Base-by-base conservation (phyloP, 1,284 basidiomycete genomes). In the Termitomyces sp. region DNA sequence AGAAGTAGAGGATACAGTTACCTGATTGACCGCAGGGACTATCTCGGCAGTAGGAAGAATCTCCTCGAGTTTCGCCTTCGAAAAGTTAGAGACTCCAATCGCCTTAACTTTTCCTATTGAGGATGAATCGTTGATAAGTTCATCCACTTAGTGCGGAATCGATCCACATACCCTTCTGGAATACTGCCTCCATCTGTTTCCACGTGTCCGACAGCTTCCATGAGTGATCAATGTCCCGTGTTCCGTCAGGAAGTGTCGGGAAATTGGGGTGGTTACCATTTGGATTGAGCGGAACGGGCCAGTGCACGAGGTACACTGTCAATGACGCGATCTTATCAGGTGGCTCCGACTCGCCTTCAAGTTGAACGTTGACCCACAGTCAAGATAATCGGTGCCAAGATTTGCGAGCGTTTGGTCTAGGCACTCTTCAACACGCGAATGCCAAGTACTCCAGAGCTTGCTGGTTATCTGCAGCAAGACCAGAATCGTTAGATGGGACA, bases 361-460 rank as follows among this genome's bases (percentile, higher is more conserved):
- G 17, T 36, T 10, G 42, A 72, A 39, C 13, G 28, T 40, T 10
- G 42, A 72, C 82, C 59, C 63, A 90, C 81, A 68, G 67, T 93
- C 91, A 43, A 93, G 80, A 68, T 92, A 92, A 70, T 90, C 84
- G 30, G 80, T 80, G 9, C 85, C 90, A 28, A 93, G 81, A 62
- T 82, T 83, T 31, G 80, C 73, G 15, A 93, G 79, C 6, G 86
- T 85, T 65, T 88, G 74, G 63, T 91, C 82, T 17, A 92, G 78
- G 52, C 80, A 80, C 54, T 82, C 81, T 62, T 90, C 88, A n/a
- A 90, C 88, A 47, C 84, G 82, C 57, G 78, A 73, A 66, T 91
- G 88, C 68, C 81, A 85, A 1, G 88, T 89, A 54, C 78, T 76
- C 90, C 89, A 86, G 21, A 86, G 62, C 62, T 84, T 86, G 67